A percentile compares a stretch with the other conserved stretches of the same genome.
Conservation (phyloP, 495 filamentous ascomycete genomes). For the Hypoxylon perforatum region DNA sequence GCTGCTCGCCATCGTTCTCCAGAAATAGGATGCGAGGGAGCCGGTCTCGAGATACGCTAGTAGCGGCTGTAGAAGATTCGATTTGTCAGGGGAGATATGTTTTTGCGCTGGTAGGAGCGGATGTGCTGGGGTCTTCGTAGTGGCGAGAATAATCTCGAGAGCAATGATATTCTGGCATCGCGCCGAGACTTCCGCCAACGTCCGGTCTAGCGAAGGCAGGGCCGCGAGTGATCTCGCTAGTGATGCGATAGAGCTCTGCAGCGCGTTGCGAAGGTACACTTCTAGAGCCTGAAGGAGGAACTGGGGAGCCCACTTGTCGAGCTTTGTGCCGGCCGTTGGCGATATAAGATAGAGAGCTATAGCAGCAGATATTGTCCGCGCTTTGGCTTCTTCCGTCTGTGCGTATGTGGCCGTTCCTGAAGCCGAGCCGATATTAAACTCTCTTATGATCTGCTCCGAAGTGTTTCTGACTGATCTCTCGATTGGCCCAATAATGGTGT, state of each 20-base stretch:
- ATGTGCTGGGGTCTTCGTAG: constrained; percentile 71
- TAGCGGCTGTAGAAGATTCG: constrained; percentile 78
- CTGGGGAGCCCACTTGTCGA: constrained; percentile 70
- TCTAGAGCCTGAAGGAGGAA: constrained; percentile 82
- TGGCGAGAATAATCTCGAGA: constrained; percentile 79
- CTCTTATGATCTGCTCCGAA: constrained; percentile 82
- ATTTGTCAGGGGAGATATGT: constrained; percentile 31
- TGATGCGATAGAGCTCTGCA: constrained; percentile 77
- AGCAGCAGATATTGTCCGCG: constrained; percentile 77
- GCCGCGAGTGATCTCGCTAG: constrained; percentile 79
- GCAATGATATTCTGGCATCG: constrained; percentile 92
- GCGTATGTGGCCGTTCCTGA: constrained; percentile 71
- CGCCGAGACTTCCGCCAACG: constrained; percentile 81
- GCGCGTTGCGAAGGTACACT: constrained; percentile 77
- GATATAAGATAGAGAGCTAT: constrained; percentile 86
- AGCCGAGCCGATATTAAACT: constrained; percentile 84
- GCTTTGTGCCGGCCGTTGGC: constrained; percentile 60
- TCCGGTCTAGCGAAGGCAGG: constrained; percentile 83
- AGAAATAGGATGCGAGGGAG: constrained; percentile 89
- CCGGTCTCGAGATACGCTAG: constrained; percentile 85
- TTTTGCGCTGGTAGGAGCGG: constrained; percentile 64
- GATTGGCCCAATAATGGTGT: constrained; percentile 72
- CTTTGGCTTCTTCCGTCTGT: constrained; percentile 81
- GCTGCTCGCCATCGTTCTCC: constrained; percentile 83
- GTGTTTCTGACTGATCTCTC: constrained; percentile 74